Evolutionary conservation across 768 basidiomycete species (phyloP).

Genomic region (Lentinula sp.): DNA sequence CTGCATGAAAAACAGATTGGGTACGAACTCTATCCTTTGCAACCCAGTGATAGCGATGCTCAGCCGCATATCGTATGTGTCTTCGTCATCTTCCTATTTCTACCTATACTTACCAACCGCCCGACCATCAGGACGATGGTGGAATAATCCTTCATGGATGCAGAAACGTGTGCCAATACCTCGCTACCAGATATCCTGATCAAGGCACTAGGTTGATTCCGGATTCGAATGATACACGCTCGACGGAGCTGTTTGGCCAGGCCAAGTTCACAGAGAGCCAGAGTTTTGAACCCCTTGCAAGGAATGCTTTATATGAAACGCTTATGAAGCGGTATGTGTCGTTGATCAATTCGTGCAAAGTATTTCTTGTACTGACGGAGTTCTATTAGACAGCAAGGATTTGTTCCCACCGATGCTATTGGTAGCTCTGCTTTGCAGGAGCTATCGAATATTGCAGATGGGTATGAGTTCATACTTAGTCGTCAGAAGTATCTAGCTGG

Average conservation of each 20-base stretch:
- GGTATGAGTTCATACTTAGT: slow-evolving; percentile 33
- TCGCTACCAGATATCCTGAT: not conserved
- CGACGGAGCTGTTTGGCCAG: slow-evolving; percentile 25
- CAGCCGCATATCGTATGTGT: slow-evolving; percentile 27
- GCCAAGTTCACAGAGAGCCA: slow-evolving; percentile 27
- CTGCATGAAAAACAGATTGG: slow-evolving; percentile 33
- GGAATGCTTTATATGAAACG: slow-evolving; percentile 31
- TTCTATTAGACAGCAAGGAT: slow-evolving; percentile 4
- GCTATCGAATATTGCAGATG: slow-evolving; percentile 25
- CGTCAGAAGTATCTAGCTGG: slow-evolving; percentile 35
- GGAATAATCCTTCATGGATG: not conserved
- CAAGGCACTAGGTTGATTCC: not conserved
- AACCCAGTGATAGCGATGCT: slow-evolving; percentile 27
- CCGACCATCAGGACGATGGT: not conserved
- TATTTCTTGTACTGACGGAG: not conserved
- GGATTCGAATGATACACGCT: slow-evolving; percentile 10
- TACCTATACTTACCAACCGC: not conserved
- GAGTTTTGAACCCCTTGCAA: slow-evolving; percentile 35
- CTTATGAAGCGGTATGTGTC: slow-evolving; percentile 24
- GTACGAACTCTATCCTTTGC: slow-evolving; percentile 24
- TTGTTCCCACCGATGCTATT: slow-evolving; percentile 20
- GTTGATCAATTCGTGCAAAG: not conserved
- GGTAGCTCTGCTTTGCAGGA: slow-evolving; percentile 11
- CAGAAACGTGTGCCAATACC: not conserved
- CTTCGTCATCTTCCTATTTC: not conserved